A percentile compares a stretch with the other conserved stretches of the same genome.
phyloP scores from a whole-genome alignment of 371 early-diverging fungal species.

The Rhizomucor pusillus region DNA sequence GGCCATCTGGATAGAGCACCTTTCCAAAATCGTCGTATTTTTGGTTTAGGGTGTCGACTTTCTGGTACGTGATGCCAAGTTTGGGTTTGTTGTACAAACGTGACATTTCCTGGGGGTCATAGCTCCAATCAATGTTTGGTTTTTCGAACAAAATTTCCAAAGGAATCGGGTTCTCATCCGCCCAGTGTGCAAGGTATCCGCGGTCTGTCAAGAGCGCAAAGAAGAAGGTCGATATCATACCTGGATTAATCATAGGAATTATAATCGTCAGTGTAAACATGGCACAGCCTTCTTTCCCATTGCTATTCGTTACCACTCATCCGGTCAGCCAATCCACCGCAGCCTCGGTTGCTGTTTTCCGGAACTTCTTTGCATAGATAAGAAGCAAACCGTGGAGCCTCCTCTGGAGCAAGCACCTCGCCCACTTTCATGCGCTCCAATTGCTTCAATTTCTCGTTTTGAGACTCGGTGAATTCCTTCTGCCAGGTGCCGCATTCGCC shows the following conservation, averaged over 20 bases:
- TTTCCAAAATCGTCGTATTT: conserved; percentile 24
- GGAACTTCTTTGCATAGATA: conserved; percentile 24
- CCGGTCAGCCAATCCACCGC: conserved; percentile 40
- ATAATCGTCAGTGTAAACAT: neutral
- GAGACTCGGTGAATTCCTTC: conserved; percentile 21
- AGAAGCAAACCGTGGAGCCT: conserved; percentile 19
- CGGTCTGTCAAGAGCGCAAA: conserved; percentile 29
- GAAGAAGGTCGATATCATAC: conserved; percentile 43
- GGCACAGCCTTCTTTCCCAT: neutral
- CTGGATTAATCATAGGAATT: conserved; percentile 6
- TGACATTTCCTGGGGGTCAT: conserved; percentile 28
- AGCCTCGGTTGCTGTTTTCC: conserved; percentile 28
- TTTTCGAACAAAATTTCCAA: conserved; percentile 32
- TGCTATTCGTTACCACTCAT: conserved; percentile 26
- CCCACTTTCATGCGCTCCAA: conserved; percentile 20
- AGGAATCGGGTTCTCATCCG: conserved; percentile 27
- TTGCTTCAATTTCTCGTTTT: conserved; percentile 19
- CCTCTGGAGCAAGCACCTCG: conserved; percentile 10
- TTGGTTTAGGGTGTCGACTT: conserved; percentile 35
- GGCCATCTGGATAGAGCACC: conserved; percentile 37
- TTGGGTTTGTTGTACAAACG: conserved; percentile 20
- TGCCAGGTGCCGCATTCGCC: conserved; percentile 39
- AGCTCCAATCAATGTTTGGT: conserved; percentile 33
- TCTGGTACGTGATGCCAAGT: conserved; percentile 18
- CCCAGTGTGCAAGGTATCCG: conserved; percentile 37